Conservation (phyloP, 2,329 filamentous ascomycete species). For the Trichoderma atrobrunneum region DNA sequence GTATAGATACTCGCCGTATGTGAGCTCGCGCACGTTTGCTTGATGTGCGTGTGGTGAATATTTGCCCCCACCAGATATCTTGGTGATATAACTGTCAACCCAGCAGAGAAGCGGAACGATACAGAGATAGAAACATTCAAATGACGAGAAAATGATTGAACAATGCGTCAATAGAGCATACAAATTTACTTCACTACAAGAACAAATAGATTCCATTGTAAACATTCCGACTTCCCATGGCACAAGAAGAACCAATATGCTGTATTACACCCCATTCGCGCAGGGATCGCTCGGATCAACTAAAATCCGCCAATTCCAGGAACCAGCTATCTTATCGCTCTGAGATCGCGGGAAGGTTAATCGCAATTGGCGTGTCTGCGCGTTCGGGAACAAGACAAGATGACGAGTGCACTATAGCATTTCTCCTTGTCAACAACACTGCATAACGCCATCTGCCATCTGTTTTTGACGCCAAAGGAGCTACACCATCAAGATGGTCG, state of each 20-base stretch:
- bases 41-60: background rate
- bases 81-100: background rate
- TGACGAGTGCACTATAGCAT: constrained; percentile 7
- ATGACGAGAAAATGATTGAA: no score
- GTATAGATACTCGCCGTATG: background rate
- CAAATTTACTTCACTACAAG: accelerated
- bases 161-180: background rate
- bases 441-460: background rate
- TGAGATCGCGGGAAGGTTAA: constrained; percentile 14
- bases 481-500: constrained; percentile 49
- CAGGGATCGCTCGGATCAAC: background rate
- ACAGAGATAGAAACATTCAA: background rate
- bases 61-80: background rate
- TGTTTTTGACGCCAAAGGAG: constrained; percentile 27
- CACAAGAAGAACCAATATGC: background rate
- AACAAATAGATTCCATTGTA: background rate
- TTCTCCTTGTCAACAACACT: background rate
- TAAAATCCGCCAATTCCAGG: background rate
- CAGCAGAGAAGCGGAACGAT: background rate
- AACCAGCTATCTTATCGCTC: constrained; percentile 14
- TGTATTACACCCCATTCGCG: background rate
- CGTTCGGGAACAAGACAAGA: constrained; percentile 3
- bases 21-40: background rate
- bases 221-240: background rate
- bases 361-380: constrained; percentile 15